Base-by-base conservation (phyloP, 139 green algal species). In the Mesotaenium endlicherianum region DNA sequence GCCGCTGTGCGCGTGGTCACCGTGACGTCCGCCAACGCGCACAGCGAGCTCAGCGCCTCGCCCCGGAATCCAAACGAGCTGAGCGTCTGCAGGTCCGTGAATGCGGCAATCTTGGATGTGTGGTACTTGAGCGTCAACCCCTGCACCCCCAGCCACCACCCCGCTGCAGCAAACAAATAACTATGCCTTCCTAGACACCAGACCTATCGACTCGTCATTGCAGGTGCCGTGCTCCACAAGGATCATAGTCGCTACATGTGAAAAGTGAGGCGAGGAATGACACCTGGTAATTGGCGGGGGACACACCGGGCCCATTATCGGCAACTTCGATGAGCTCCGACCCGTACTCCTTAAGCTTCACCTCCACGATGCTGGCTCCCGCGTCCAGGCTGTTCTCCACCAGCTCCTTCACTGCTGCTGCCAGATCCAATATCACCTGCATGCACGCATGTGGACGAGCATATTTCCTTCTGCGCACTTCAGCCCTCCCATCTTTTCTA, bases 321-420 rank as follows among this genome's bases (percentile, higher is more conserved):
- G 93, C 90, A 1, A 99, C 95, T 88, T 99, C 96, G 8, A 99
- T 92, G 38, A 94, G 77, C 77, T 96, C 91, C 2, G 74, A 80
- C 26, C 95, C 95, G 81, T 94, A 93, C 70, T 98, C 95, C 45
- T 92, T 94, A 1, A 98, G 75, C 8, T 80, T 43, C 47, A 96
- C 92, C 90, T 99, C 96, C 2, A 99, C 89, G 57, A 85, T 94
- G 0, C 91, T 97, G 1, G 96, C 95, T 0, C 94, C 94, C 0
- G 96, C 96, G 78, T 99, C 96, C 31, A 99, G 72, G 17, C 92
- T 91, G 79, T 99, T 99, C 69, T 99, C 96, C 17, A 99, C 87
- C 2, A 99, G 90, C 88, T 99, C 96, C 71, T 92, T 92, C 26
- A 85, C 80, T 2, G 82, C 77, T 1, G 91, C 94, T 6, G 92